Conservation (phyloP, 1,139 yeast genomes). For the Blastobotrys persicus region DNA sequence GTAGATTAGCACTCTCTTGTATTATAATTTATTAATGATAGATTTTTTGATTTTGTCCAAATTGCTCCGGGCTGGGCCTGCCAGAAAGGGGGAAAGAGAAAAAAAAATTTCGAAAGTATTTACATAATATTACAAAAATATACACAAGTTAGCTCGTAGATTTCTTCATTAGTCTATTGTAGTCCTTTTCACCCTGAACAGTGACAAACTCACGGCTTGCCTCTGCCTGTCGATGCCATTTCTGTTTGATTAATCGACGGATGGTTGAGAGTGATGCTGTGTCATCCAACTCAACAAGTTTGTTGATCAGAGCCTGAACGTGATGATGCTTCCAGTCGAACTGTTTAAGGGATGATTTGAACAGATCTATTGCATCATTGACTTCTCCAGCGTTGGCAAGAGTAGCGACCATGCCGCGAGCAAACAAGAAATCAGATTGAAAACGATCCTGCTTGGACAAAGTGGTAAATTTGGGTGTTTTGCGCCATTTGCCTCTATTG, state of each 20-base stretch:
- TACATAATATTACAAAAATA: slow-evolving; percentile 1
- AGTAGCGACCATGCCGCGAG: slow-evolving; percentile 57
- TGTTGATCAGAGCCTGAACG: slow-evolving; percentile 28
- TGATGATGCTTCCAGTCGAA: slow-evolving; percentile 60
- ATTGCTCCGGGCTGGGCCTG: too few species aligned
- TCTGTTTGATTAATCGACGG: slow-evolving; percentile 7
- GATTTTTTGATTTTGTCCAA: neutral
- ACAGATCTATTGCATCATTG: slow-evolving; percentile 68
- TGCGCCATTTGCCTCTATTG: slow-evolving; percentile 74
- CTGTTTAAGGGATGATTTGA: slow-evolving; percentile 63
- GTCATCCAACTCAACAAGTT: slow-evolving; percentile 44
- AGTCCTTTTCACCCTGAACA: slow-evolving; percentile 12
- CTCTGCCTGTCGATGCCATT: neutral
- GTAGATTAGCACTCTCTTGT: slow-evolving; percentile 31
- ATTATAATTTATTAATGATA: neutral
- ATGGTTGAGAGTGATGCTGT: slow-evolving; percentile 18
- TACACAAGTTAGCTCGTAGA: neutral
- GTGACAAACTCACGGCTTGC: slow-evolving; percentile 10
- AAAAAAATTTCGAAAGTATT: too few species aligned
- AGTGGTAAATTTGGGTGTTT: slow-evolving; percentile 47
- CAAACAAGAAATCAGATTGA: slow-evolving; percentile 63
- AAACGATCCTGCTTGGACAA: slow-evolving; percentile 45
- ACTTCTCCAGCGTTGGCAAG: slow-evolving; percentile 52
- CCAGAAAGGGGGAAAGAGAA: neutral
- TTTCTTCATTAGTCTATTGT: slow-evolving; percentile 1